Evolutionary conservation across 495 filamentous ascomycete species (phyloP), one percentile per base, ranked within the genome.

Genomic region (Bryoglossum gracile): DNA sequence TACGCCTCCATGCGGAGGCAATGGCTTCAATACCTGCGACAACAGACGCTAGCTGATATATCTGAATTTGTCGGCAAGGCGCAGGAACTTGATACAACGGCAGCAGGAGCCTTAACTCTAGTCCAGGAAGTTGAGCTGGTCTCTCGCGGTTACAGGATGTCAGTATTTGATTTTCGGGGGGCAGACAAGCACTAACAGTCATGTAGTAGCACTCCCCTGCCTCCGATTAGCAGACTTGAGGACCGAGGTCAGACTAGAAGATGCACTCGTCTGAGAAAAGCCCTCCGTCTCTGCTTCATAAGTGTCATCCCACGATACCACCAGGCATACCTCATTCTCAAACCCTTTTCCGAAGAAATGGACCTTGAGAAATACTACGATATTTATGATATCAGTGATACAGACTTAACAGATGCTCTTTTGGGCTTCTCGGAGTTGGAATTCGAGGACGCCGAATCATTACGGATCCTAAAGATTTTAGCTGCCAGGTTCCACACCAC

Each of bases 51-150:
- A 35, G 73, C 82, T 22, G 81, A 82, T 49, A 85, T 85, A n/a
- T 77, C 80, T 8, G 59, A 65, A 0, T 84, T 97, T 50, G 81
- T 94, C 47, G 70, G 78, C 21, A 81, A 78, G 53, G 80, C 88
- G 32, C 90, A 92, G 54, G 81, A 84, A 18, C 89, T 94, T 52
- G 89, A 97, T 64, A 78, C 82, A 24, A 82, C 86, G 24, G 83
- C 78, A 26, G 83, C 83, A 43, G 81, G 88, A 21, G 84, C 89
- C 2, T 71, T 98, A 25, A 83, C 83, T 25, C 77, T 96, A 43
- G 85, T 98, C 50, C 91, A 97, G 67, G 92, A 98, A 64, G 91
- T 97, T 16, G 92, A 97, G 66, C 73, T 97, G 41, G 91, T 97
- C 10, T 91, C 91, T 32, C 78, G 91, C 56, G 92, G 92, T 41